phyloP scores from a whole-genome alignment of 768 basidiomycete genomes.

The Rhizopogon vulgaris region DNA sequence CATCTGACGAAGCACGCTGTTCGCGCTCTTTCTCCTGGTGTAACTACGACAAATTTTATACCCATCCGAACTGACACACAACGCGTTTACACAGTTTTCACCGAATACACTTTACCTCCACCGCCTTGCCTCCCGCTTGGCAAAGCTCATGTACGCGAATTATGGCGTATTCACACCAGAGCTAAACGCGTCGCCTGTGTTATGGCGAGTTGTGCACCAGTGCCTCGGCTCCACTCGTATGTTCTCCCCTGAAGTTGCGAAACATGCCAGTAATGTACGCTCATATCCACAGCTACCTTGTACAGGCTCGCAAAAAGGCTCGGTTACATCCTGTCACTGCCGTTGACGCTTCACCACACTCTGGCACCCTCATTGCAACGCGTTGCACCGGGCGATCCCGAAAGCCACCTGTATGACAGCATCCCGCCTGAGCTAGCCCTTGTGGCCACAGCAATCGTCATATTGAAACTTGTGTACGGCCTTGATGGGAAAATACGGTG shows the following conservation, averaged over 20 bases:
- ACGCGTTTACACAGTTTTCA: slow-evolving; percentile 50
- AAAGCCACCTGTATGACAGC: slow-evolving; percentile 52
- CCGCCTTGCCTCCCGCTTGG: slow-evolving; percentile 53
- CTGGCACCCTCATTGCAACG: slow-evolving; percentile 39
- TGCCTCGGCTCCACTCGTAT: slow-evolving; percentile 69
- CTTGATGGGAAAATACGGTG: slow-evolving; percentile 65
- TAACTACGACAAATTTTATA: slow-evolving; percentile 24
- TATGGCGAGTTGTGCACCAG: slow-evolving; percentile 67
- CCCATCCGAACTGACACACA: slow-evolving; percentile 9
- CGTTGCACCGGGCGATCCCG: slow-evolving; percentile 32
- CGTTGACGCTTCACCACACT: slow-evolving; percentile 52
- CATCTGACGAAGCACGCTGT: slow-evolving; percentile 72
- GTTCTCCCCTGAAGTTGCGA: slow-evolving; percentile 25
- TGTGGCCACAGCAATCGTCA: slow-evolving; percentile 53
- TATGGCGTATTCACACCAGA: slow-evolving; percentile 68
- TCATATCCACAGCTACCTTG: slow-evolving; percentile 39
- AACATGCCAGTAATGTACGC: not conserved
- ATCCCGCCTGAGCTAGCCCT: slow-evolving; percentile 65
- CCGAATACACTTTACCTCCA: slow-evolving; percentile 58
- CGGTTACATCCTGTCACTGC: slow-evolving; percentile 47
- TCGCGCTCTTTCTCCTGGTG: slow-evolving; percentile 65
- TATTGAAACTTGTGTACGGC: slow-evolving; percentile 83
- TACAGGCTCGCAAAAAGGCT: slow-evolving; percentile 61
- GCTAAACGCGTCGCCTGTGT: slow-evolving; percentile 64
- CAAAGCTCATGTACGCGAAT: slow-evolving; percentile 41